These are phyloP conservation scores for Retiboletus flavoniger DNA, from an alignment of 1,284 basidiomycete genomes.

Conservation along the genomic window DNA sequence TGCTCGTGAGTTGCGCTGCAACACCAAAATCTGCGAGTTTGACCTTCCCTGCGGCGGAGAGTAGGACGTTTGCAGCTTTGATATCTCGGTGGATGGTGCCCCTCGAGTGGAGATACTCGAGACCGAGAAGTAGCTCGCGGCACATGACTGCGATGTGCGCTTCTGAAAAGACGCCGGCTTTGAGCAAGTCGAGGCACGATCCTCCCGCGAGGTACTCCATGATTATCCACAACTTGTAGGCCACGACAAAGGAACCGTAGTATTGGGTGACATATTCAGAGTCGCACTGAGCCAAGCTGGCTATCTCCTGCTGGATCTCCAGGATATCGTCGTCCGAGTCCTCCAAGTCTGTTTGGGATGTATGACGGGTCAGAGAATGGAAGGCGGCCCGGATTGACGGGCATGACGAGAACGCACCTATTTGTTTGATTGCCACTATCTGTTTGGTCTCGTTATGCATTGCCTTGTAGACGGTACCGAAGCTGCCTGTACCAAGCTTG, in stretches of 20 bases:
- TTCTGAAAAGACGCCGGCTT: conserved; percentile 88
- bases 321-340: conserved; percentile 94
- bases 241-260: conserved; percentile 95
- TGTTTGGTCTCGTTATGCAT: conserved; percentile 92
- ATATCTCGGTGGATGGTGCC: conserved; percentile 98
- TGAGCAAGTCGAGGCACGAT: conserved; percentile 95
- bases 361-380: conserved; percentile 1
- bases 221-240: conserved; percentile 98
- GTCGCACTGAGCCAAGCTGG: conserved; percentile 92
- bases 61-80: conserved; percentile 95
- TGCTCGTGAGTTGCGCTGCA: conserved; percentile 87
- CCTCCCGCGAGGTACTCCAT: conserved; percentile 99
- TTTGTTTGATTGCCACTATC: conserved; percentile 97
- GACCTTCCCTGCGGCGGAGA: conserved; percentile 88
- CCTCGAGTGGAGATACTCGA: conserved; percentile 93
- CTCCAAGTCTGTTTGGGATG: conserved; percentile 62
- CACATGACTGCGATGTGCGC: conserved; percentile 92
- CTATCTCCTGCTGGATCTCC: conserved; percentile 97
- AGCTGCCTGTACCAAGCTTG: conserved; percentile 96
- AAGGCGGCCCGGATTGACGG: conserved; percentile 3
- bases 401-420: conserved; percentile 57
- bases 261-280: conserved; percentile 96
- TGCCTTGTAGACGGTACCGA: conserved; percentile 96
- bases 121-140: conserved; percentile 89
- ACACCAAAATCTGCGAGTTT: conserved; percentile 98